phyloP scores from a whole-genome alignment of 2,329 filamentous ascomycete genomes.

The Colletotrichum endophyticum region DNA sequence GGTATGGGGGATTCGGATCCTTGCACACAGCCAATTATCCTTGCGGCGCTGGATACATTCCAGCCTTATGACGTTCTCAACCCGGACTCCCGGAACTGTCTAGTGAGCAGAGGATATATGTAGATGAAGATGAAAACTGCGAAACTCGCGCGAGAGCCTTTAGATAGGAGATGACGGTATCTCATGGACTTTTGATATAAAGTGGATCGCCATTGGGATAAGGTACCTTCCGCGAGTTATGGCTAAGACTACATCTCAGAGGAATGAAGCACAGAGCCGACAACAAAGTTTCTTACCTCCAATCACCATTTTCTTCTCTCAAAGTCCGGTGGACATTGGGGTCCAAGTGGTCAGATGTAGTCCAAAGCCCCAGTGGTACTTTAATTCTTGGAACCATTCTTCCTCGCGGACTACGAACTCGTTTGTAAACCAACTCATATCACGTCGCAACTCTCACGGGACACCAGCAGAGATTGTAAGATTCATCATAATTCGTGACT shows the following conservation, averaged over 20 bases:
- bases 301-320: fast-evolving
- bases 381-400: neutral
- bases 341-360: neutral
- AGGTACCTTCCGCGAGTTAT: neutral
- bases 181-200: neutral
- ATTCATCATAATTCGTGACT: neutral
- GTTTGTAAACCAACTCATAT: fast-evolving
- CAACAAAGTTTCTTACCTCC: neutral
- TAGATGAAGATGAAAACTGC: neutral
- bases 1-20: neutral
- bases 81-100: neutral
- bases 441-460: neutral
- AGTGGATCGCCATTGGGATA: neutral
- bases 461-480: fast-evolving
- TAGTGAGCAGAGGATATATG: neutral
- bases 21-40: neutral
- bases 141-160: neutral
- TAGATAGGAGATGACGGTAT: neutral
- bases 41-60: too few relatives aligned
- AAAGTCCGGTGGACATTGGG: neutral
- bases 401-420: neutral
- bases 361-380: neutral
- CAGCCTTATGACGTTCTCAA: neutral
- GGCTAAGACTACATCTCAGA: fast-evolving
- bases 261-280: neutral